Conservation (phyloP, 23 red algal species). For the Pyropia yezoensis region DNA sequence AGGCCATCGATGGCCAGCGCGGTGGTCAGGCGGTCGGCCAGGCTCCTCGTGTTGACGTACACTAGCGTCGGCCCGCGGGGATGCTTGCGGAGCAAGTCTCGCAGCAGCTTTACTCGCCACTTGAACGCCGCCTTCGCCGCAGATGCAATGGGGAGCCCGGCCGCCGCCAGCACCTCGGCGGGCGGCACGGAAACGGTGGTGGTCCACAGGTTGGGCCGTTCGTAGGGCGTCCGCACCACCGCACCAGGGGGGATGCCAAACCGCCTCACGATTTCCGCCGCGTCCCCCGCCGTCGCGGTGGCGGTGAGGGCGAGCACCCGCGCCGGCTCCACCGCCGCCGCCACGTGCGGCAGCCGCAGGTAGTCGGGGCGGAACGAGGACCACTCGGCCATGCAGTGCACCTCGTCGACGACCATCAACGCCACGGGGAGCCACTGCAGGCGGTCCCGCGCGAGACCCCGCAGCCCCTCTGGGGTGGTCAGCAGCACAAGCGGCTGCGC, state of each 20-base stretch:
- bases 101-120: slow-evolving; percentile 16
- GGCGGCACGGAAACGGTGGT: slow-evolving; percentile 24
- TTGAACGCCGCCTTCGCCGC: slow-evolving; percentile 4
- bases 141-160: slow-evolving; percentile 1
- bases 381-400: slow-evolving; percentile 90
- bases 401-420: slow-evolving; percentile 86
- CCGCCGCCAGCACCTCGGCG: too few species aligned
- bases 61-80: slow-evolving; percentile 46
- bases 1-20: slow-evolving; percentile 24
- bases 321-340: slow-evolving; percentile 17
- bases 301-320: slow-evolving; percentile 74
- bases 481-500: slow-evolving; percentile 62
- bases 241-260: slow-evolving; percentile 52
- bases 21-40: slow-evolving; percentile 33
- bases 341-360: slow-evolving; percentile 43
- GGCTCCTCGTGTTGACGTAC: slow-evolving; percentile 63
- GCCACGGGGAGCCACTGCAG: slow-evolving; percentile 30
- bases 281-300: slow-evolving; percentile 67
- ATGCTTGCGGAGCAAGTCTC: slow-evolving; percentile 28
- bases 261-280: slow-evolving; percentile 46
- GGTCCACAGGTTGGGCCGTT: slow-evolving; percentile 47
- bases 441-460: slow-evolving; percentile 42
- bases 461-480: slow-evolving; percentile 48
- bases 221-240: slow-evolving; percentile 19
- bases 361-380: slow-evolving; percentile 93